These are phyloP conservation scores for Euryodendron excelsum DNA, from an alignment of 148 eudicot genomes.

Conservation along the genomic window DNA sequence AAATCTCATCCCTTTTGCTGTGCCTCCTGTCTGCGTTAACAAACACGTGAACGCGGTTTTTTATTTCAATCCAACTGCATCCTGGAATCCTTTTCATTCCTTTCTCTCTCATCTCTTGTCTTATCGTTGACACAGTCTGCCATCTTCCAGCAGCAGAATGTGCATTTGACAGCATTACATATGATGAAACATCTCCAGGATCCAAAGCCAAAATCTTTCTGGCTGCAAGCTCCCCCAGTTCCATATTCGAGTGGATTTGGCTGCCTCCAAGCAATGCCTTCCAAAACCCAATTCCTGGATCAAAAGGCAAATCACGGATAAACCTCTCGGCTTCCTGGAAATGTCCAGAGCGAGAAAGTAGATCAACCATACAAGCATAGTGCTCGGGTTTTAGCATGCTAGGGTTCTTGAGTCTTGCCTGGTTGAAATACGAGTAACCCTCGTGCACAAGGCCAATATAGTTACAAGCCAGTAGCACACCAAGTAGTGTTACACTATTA, in stretches of 20 bases:
- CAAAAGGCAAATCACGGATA: conserved; percentile 49
- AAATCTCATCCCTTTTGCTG: conserved; percentile 30
- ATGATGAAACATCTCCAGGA: conserved; percentile 51
- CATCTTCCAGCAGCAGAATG: conserved; percentile 55
- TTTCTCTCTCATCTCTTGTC: conserved; percentile 46
- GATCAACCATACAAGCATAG: conserved; percentile 56
- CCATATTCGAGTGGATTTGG: conserved; percentile 44
- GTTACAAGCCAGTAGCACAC: conserved; percentile 49
- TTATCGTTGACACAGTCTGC: conserved; percentile 27
- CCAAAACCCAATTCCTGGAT: conserved; percentile 61
- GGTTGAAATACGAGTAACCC: conserved; percentile 41
- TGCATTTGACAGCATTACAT: conserved; percentile 54
- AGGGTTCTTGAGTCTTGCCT: conserved; percentile 34
- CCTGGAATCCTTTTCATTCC: conserved; percentile 46
- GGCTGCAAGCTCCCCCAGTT: conserved; percentile 47
- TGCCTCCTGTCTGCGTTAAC: conserved; percentile 33
- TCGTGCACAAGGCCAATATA: conserved; percentile 46
- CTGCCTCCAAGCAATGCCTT: conserved; percentile 59
- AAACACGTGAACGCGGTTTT: conserved; percentile 35
- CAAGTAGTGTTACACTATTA: conserved; percentile 54
- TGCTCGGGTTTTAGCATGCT: conserved; percentile 41
- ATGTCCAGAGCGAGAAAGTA: conserved; percentile 50
- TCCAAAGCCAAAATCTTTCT: conserved; percentile 42
- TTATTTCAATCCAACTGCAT: conserved; percentile 57
- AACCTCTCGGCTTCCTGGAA: conserved; percentile 43